Base-by-base conservation (phyloP, 2,329 filamentous ascomycete genomes). In the Alternaria consortialis region DNA sequence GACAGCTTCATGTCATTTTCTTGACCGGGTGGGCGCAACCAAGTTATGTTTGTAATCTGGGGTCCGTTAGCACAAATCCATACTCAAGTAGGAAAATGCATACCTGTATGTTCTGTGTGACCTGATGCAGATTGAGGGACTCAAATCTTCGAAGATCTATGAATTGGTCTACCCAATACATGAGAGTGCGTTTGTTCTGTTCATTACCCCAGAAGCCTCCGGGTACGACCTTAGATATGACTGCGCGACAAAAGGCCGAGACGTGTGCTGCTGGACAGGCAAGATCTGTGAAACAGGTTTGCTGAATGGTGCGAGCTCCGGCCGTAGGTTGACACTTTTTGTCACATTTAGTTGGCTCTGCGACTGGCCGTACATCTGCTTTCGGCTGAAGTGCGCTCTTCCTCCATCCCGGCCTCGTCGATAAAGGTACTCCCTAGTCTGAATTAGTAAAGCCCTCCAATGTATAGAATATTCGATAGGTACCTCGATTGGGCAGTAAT, bases 181-280 rank as follows among this genome's bases (percentile, higher is more conserved):
- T 80, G 34, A 97, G 78, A 0, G 80, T 71, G 0, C 75, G 74
- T 62, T 86, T 84, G 80, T 97, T 97, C 51, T 86, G 80, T 1
- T 85, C 86, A 17, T 74, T 67, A 0, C 94, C 93, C 88, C 91
- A 97, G 58, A 97, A 90, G 3, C 83, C 86, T 43, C 84, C 81
- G 0, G 94, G 94, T 29, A 99, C 85, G 15, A 97, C 81, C 59
- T 86, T 91, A 20, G 82, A 82, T 31, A 97, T 74, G 0, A 90
- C 89, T 3, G 92, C 90, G 72, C 90, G 91, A 75, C 93, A 97
- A 73, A 97, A 98, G 0, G 92, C 90, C 4, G 94, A 97, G 2
- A 98, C 91, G 48, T 88, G 85, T 1, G 88, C 81, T 3, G 81
- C 66, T 0, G 91, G 86, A 15, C 88, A 92, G 1, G 93, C 90